Evolutionary conservation across 176 grass and related monocot genomes (phyloP), one percentile per base, ranked within the genome.

Genomic region (Ampelocalamus luodianensis): DNA sequence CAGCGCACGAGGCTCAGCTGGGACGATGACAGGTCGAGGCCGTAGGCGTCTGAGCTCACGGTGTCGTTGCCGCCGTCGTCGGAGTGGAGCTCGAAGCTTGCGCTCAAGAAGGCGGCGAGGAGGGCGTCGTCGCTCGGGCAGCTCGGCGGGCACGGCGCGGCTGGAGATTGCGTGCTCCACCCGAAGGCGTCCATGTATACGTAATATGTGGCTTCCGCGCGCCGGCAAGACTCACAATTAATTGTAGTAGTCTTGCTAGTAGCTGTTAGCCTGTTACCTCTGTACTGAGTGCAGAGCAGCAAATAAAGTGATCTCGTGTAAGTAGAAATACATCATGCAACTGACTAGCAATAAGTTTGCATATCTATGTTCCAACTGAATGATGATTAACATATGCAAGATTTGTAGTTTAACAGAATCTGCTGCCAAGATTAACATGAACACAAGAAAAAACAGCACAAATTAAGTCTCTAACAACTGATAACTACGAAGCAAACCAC

Each of bases 171-270:
- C 68, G 76, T 36, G 49, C 67, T 83, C 89, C 84, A 87, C 38
- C 68, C 40, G 75, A 90, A 87, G 85, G 54, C 74, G 42, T 87
- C 85, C 89, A 90, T 90, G 49, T 85, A 15, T 26, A n/a, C n/a
- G n/a, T n/a, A n/a, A n/a, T n/a, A 55, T 39, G 39, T 39, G 3
- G 51, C 39, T 20, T 62, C 54, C 43, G 26, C 72, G 22, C 79
- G n/a, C 74, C 72, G 49, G 44, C 65, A 26, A 26, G 39, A 56
- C 24, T 66, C 14, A 17, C 44, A 72, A 29, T 1, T 29, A 29
- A 63, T 32, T 74, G 6, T 14, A 60, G 20, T 16, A 1, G 46
- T 15, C 64, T 68, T 80, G 9, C 14, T 6, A 6, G 69, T 39
- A 14, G 71, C 32, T 34, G 32, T 34, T 34, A 34, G 32, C 32